Conservation (phyloP, 805 yeast species). For the Myxozyma sirexii region DNA sequence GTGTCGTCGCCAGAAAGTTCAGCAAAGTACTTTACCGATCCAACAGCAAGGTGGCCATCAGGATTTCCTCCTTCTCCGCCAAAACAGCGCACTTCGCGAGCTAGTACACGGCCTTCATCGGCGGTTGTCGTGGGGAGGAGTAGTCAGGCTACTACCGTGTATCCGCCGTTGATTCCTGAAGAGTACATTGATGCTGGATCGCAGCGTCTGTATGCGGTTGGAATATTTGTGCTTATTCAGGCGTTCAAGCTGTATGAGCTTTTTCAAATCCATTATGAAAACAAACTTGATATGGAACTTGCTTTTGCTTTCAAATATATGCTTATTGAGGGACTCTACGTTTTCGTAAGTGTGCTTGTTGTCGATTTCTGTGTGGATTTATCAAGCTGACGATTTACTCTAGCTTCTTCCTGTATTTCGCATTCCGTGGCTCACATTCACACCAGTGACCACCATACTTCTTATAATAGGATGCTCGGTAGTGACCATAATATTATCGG, state of each 20-base stretch:
- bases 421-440: conserved; percentile 73
- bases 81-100: neutral
- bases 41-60: conserved; percentile 27
- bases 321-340: conserved; percentile 67
- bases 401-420: conserved; percentile 65
- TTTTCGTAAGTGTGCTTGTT: conserved; percentile 47
- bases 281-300: conserved; percentile 53
- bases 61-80: conserved; percentile 33
- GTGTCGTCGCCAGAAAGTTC: neutral
- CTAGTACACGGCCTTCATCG: conserved; percentile 3
- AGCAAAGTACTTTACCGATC: conserved; percentile 18
- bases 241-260: conserved; percentile 82
- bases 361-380: neutral
- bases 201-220: conserved; percentile 70
- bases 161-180: conserved; percentile 56
- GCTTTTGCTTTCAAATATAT: conserved; percentile 71
- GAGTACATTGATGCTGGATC: conserved; percentile 69
- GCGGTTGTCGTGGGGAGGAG: neutral
- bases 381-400: neutral
- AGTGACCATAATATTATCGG: conserved; percentile 53
- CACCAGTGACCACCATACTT: conserved; percentile 55
- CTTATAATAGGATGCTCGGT: conserved; percentile 53
- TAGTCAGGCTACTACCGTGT: neutral
- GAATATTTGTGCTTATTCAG: conserved; percentile 73
- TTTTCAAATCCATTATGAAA: conserved; percentile 56